These are phyloP conservation scores for Cladosporium sp. DNA, from an alignment of 2,329 filamentous ascomycete genomes.

Conservation along the genomic window DNA sequence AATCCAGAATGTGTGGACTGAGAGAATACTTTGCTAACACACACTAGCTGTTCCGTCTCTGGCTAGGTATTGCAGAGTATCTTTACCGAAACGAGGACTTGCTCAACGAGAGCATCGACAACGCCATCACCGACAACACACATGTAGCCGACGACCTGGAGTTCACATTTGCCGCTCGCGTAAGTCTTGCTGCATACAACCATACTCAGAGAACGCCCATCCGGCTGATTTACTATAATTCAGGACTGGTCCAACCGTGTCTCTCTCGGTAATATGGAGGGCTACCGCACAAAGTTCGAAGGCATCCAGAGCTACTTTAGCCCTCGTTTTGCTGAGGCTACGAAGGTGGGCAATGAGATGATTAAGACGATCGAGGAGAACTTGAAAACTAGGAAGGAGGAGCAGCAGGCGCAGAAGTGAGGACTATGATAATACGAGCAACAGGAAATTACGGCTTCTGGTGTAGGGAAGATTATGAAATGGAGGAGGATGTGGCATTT, in stretches of 20 bases:
- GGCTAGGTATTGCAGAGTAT: slow-evolving; percentile 96
- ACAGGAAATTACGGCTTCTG: not conserved
- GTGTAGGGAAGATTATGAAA: not conserved
- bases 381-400: slow-evolving; percentile 44
- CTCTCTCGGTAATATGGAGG: slow-evolving; percentile 85
- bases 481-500: not conserved
- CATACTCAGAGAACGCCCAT: not conserved
- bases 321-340: slow-evolving; percentile 83
- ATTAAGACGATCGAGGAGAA: slow-evolving; percentile 92
- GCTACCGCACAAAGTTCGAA: slow-evolving; percentile 88
- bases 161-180: slow-evolving; percentile 91
- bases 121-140: slow-evolving; percentile 83
- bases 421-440: not conserved
- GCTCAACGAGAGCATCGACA: slow-evolving; percentile 80
- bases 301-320: slow-evolving; percentile 90
- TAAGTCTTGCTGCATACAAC: slow-evolving; percentile 36
- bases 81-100: slow-evolving; percentile 81
- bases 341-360: slow-evolving; percentile 90
- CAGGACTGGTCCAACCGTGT: slow-evolving; percentile 92
- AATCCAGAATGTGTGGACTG: not conserved
- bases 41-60: slow-evolving; percentile 80
- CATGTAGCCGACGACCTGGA: slow-evolving; percentile 96
- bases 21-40: not conserved
- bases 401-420: slow-evolving; percentile 12
- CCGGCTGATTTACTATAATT: not conserved